phyloP scores from a whole-genome alignment of 2,329 filamentous ascomycete species.

The Beauveria bassiana region DNA sequence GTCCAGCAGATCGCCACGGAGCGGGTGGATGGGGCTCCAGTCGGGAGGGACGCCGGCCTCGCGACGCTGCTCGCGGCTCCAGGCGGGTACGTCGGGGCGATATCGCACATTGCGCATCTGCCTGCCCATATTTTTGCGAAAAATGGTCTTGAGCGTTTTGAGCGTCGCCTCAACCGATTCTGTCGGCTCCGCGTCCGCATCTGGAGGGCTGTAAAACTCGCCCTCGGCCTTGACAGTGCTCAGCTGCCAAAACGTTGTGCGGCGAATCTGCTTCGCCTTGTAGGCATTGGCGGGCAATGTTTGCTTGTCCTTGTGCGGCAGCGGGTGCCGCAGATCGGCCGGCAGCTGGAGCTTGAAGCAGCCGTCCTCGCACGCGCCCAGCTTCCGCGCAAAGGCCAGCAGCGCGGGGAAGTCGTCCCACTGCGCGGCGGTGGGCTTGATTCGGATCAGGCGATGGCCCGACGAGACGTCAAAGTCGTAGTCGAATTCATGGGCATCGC shows the following conservation, averaged over 20 bases:
- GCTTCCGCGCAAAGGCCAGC: constrained; percentile 24
- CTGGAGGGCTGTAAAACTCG: constrained; percentile 22
- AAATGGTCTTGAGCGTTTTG: constrained; percentile 27
- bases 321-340: constrained; percentile 21
- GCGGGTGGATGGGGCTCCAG: constrained; percentile 29
- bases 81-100: constrained; percentile 31
- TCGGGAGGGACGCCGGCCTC: constrained; percentile 27
- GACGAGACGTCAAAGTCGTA: constrained; percentile 24
- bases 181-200: constrained; percentile 18
- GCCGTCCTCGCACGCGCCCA: constrained; percentile 25
- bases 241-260: constrained; percentile 29
- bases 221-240: constrained; percentile 27
- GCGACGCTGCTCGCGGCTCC: constrained; percentile 27
- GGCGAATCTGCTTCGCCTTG: constrained; percentile 26
- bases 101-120: constrained; percentile 31
- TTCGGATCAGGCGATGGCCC: constrained; percentile 24
- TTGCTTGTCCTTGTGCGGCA: constrained; percentile 25
- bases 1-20: constrained; percentile 30
- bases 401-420: constrained; percentile 30
- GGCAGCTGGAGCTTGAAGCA: constrained; percentile 33
- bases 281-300: constrained; percentile 29
- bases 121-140: constrained; percentile 26
- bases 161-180: constrained; percentile 21
- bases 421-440: constrained; percentile 27
- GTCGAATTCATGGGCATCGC: constrained; percentile 18